phyloP scores from a whole-genome alignment of 148 eudicot species.

The Rhododendron williamsianum region DNA sequence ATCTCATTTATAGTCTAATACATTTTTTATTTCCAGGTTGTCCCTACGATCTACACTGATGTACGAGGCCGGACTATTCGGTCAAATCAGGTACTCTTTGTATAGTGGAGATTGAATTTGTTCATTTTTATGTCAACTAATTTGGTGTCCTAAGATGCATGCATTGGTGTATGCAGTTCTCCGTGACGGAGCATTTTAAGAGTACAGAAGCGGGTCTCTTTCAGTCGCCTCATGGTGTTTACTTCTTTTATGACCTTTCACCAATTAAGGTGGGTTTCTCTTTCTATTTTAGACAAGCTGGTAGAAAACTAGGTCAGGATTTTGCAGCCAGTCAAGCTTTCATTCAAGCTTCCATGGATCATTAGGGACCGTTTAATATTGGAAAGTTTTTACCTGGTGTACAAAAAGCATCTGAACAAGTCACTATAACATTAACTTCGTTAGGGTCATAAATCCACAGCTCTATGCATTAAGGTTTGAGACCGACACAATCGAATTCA shows the following conservation, averaged over 20 bases:
- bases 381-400: background rate
- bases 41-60: conserved; percentile 72
- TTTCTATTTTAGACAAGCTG: conserved; percentile 6
- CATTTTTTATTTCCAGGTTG: conserved; percentile 48
- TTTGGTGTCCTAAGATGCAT: background rate
- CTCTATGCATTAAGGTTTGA: background rate
- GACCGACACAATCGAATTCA: background rate
- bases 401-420: background rate
- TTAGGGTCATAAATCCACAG: background rate
- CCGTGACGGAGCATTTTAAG: conserved; percentile 83
- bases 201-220: conserved; percentile 46
- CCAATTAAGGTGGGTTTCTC: conserved; percentile 63
- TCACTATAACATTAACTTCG: background rate
- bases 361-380: background rate
- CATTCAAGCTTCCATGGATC: background rate
- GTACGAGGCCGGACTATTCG: conserved; percentile 44
- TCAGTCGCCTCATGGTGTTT: conserved; percentile 65
- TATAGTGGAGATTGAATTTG: conserved; percentile 10
- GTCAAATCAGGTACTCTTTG: conserved; percentile 71
- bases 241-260: conserved; percentile 89
- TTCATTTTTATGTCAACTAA: background rate
- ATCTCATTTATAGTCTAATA: background rate
- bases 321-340: background rate
- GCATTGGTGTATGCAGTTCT: conserved; percentile 45
- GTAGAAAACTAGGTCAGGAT: background rate